phyloP scores from a whole-genome alignment of 23 red algal genomes.

The Gracilariopsis chorda region DNA sequence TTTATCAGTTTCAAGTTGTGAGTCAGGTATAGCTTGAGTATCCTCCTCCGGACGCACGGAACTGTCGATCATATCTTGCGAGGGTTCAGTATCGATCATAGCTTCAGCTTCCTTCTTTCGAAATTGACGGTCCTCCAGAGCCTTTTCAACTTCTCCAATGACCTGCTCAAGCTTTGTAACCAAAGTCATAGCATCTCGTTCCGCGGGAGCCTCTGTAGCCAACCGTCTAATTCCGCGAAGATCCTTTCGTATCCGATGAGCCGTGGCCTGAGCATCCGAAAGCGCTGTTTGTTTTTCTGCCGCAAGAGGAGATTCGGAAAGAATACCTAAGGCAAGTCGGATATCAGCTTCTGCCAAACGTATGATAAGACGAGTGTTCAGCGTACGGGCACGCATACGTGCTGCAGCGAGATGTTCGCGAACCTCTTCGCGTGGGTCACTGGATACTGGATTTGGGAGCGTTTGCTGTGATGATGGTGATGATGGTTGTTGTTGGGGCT shows the following conservation, averaged over 20 bases:
- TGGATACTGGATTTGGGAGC: too few species aligned
- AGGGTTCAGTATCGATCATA: background rate
- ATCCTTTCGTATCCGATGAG: slow-evolving; percentile 6
- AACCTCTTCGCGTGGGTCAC: background rate
- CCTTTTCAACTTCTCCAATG: background rate
- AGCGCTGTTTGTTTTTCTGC: background rate
- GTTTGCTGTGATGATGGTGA: background rate
- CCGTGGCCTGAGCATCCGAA: background rate
- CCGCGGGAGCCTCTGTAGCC: background rate
- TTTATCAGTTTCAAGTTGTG: background rate
- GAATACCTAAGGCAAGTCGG: background rate
- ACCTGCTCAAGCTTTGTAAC: slow-evolving; percentile 2
- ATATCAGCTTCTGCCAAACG: slow-evolving; percentile 36
- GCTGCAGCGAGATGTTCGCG: background rate
- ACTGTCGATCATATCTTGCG: background rate
- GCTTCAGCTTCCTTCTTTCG: background rate
- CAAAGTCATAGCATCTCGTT: background rate
- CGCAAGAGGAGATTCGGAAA: background rate
- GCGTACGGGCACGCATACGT: background rate
- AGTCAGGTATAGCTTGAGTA: background rate
- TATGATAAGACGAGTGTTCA: slow-evolving; percentile 29
- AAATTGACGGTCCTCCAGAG: background rate
- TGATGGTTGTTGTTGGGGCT: background rate
- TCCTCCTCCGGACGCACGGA: background rate
- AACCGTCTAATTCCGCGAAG: background rate